Evolutionary conservation across 345 rosid species (phyloP), one percentile per base, ranked within the genome.

Genomic region (Boechera stricta): DNA sequence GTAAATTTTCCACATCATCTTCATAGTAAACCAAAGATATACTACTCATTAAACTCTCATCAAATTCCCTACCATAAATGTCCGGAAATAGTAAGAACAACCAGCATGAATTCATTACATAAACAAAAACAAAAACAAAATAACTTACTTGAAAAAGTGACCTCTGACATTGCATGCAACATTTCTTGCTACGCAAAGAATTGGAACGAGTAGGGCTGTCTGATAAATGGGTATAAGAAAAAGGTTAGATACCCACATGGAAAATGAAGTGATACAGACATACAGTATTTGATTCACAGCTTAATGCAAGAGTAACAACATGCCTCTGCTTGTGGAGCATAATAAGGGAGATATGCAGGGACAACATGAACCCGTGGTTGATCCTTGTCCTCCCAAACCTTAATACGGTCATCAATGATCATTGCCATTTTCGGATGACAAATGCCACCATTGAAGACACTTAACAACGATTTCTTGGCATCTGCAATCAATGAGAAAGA

Each of bases 161-260:
- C 96, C 98, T 82, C 98, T 91, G 79, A 89, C 97, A 77, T 95
- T 95, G 89, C 99, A 95, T 41, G 99, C 99, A 79, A 95, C 99
- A 88, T 93, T 95, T 83, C 99, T 93, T 53, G 99, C 98, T 61
- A 95, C 97, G 54, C 98, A 93, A 28, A 95, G 93, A 79, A 84
- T 84, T 55, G 99, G 98, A 83, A 95, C 94, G 0, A 85, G 87
- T 80, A 81, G 88, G 18, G 93, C 89, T 69, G 90, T 91, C 98
- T 95, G 80, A 52, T 64, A 61, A 80, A 74, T 67, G 71, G 32
- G 24, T 33, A 54, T 10, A 60, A 16, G 73, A 72, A 21, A 54
- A 54, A 36, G 48, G 61, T 60, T 54, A 68, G 75, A 36, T 73
- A 64, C 58, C 45, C 64, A 69, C n/a, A 70, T 67, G 67, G 67